Evolutionary conservation across 2,329 filamentous ascomycete species (phyloP), one percentile per base, ranked within the genome.

Genomic region (Volutella citrinella): DNA sequence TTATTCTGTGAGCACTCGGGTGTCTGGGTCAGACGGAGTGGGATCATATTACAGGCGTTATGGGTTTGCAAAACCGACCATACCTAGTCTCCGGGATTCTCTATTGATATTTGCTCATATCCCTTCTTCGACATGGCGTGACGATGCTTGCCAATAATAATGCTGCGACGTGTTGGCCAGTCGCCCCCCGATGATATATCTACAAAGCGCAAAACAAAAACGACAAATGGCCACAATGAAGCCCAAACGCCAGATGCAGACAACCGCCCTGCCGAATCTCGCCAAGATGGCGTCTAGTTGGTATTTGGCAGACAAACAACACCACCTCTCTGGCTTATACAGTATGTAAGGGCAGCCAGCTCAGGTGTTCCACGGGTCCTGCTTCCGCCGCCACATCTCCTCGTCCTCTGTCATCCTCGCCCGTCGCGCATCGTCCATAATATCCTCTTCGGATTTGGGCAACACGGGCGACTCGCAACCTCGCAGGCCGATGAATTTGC

Each of bases 401-500:
- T 75, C 69, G 10, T 73, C 69, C 19, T 60, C 63, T 3, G 51
- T 56, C 13, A 58, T 27, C 30, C 63, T 57, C 8, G 62, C 62
- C 32, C 56, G 52, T 23, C 66, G 52, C 8, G 65, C 69, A 34
- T 68, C 65, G 32, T 64, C 64, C 27, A 63, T 46, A 36, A 76
- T 66, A 43, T 76, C 67, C 21, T 74, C 68, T 47, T 75, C 68
- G 8, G 61, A 62, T 54, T 61, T 64, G 41, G 63, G 44, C 29
- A 55, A 34, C 32, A 52, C 40, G 9, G 67, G 66, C 13, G 55
- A 57, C 23, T 70, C 63, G 42, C 68, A 70, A 3, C 81, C 83
- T 31, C 77, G 64, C 36, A 89, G 64, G 10, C 84, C 84, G 54
- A 88, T 87, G 47, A 89, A 89, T 47, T 76, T 69, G 27, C 84